Percentiles rank a stretch among this genome's conserved stretches.
Evolutionary conservation across 768 basidiomycete species (phyloP).

Genomic region (Mycena chlorophos): DNA sequence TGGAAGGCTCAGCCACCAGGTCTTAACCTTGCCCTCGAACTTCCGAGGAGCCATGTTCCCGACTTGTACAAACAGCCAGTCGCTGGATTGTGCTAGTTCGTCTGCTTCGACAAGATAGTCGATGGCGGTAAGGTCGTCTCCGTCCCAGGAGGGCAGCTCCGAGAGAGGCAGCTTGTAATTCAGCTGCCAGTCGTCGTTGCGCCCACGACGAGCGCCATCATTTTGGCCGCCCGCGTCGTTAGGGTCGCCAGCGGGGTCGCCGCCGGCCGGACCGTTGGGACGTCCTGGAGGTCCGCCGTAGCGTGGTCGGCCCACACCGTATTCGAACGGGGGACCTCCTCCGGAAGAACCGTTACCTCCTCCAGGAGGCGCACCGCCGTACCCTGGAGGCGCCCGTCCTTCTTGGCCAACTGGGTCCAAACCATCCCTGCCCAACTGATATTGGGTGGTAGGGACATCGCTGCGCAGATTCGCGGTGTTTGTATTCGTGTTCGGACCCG

Average conservation of each 20-base stretch:
- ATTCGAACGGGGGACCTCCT: no score
- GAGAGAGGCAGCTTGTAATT: constrained; percentile 3
- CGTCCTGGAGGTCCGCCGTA: background rate
- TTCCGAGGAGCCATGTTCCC: background rate
- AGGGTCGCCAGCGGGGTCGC: background rate
- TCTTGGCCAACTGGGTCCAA: background rate
- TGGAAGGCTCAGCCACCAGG: background rate
- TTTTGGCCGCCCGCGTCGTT: background rate
- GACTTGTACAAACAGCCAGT: background rate
- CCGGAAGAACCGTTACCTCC: background rate
- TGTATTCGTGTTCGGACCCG: background rate
- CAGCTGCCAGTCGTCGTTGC: constrained; percentile 1
- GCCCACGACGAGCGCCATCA: background rate
- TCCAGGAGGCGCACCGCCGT: background rate
- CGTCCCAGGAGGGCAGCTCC: background rate
- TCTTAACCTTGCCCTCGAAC: background rate
- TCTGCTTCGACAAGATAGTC: background rate
- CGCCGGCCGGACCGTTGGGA: background rate
- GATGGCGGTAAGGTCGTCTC: background rate
- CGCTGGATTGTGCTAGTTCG: background rate
- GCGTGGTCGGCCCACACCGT: background rate
- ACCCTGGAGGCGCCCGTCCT: background rate
- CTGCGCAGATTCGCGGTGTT: no score
- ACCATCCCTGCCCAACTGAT: background rate
- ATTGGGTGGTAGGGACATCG: no score